Conservation (phyloP, 164 flowering plant genomes). For the Sextonia rubra region DNA sequence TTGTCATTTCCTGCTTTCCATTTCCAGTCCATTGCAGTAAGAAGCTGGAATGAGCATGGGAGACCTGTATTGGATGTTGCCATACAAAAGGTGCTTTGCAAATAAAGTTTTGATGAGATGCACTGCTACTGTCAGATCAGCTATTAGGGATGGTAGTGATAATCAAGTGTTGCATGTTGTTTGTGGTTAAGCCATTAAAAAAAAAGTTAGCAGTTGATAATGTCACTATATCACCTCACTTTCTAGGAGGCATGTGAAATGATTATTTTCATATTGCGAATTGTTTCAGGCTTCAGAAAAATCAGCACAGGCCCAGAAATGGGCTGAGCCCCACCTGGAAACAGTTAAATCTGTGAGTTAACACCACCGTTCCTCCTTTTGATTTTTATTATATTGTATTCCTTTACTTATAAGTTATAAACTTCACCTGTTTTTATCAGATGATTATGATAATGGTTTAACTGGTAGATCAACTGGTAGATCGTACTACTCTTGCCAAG, state of each 20-base stretch:
- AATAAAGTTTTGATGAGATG: background rate
- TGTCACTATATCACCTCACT: background rate
- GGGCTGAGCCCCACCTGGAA: slow-evolving; percentile 81
- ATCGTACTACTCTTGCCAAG: background rate
- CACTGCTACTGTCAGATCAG: too few species aligned
- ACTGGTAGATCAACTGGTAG: background rate
- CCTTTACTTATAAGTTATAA: background rate
- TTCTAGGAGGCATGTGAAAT: background rate
- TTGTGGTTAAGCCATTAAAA: background rate
- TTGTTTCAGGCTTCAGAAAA: slow-evolving; percentile 59
- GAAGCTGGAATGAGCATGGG: slow-evolving; percentile 40
- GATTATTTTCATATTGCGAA: background rate
- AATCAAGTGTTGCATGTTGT: background rate
- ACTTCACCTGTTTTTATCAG: background rate
- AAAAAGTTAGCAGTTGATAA: background rate
- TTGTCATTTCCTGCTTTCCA: background rate
- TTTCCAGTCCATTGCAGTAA: slow-evolving; percentile 35
- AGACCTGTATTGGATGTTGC: slow-evolving; percentile 38
- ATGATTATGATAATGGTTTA: too few species aligned
- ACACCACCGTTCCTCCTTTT: background rate
- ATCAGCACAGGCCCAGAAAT: slow-evolving; percentile 58
- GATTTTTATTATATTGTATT: background rate
- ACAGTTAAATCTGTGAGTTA: slow-evolving; percentile 65
- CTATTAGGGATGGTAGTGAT: too few species aligned
- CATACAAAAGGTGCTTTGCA: slow-evolving; percentile 27